Evolutionary conservation across 1,284 basidiomycete species (phyloP).

Genomic region (Ustilago loliicola): DNA sequence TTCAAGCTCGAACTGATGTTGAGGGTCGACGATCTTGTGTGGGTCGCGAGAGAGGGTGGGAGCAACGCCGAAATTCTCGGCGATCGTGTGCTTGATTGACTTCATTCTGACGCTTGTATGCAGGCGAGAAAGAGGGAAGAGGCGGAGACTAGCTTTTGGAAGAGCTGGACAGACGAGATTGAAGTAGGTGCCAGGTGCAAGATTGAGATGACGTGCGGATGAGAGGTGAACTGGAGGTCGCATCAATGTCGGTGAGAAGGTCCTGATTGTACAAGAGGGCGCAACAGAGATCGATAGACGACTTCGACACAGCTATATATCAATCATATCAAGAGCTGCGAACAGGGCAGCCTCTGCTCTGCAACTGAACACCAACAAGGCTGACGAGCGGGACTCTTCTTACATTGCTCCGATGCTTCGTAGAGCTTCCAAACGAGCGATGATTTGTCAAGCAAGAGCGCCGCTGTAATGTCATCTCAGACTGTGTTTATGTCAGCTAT

Average conservation of each 20-base stretch:
- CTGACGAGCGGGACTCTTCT: not conserved
- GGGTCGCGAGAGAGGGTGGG: constrained; percentile 32
- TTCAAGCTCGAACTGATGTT: constrained; percentile 21
- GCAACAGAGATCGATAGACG: no score
- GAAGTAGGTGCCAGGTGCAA: not conserved
- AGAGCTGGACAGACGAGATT: not conserved
- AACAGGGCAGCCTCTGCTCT: not conserved
- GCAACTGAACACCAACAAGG: not conserved
- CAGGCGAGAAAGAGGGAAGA: not conserved
- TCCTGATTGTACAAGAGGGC: not conserved
- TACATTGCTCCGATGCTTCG: not conserved
- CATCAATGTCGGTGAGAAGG: not conserved
- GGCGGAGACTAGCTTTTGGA: not conserved
- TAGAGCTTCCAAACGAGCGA: not conserved
- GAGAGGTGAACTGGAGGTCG: not conserved
- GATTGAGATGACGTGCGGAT: not conserved
- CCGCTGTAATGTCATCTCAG: not conserved
- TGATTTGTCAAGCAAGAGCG: not conserved
- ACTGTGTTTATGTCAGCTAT: not conserved
- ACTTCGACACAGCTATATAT: not conserved
- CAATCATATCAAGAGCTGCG: not conserved
- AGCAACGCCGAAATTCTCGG: constrained; percentile 33
- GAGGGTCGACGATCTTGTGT: constrained; percentile 29
- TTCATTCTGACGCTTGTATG: constrained; percentile 12
- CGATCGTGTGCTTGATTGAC: constrained; percentile 28